Evolutionary conservation across 129 eudicot genomes (phyloP), one percentile per base, ranked within the genome.

Genomic region (Chrysanthemum makinoi): DNA sequence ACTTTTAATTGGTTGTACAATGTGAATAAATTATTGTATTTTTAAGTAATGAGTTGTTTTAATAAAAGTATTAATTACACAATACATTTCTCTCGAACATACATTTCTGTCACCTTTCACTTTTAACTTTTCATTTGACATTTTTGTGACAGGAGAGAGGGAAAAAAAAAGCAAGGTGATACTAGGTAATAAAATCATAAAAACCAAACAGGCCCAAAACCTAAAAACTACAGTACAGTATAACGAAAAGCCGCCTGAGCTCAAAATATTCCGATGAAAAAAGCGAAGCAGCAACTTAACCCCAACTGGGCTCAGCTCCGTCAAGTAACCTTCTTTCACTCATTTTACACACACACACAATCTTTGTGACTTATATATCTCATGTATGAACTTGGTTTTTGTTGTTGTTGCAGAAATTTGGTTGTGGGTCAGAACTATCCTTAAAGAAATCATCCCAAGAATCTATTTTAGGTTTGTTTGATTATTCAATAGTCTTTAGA

Each of bases 281-380:
- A 83, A 65, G 77, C 82, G 72, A 84, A 75, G 78, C 88, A 75
- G 78, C 88, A 78, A 75, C 85, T 88, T 65, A 91, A 91, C 73
- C 97, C 97, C 62, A 91, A 91, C 80, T 91, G 97, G 97, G 91
- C 88, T 72, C 90, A 78, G 80, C 92, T 91, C 72, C 84, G 83
- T 17, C 83, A 88, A 80, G 96, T 86, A 86, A 10, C 28, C 46
- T 73, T 51, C 46, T 39, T 65, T 30, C 53, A 14, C 65, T 50
- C 60, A 19, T 24, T 17, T 49, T 73, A 19, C 51, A 58, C 72
- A 17, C 59, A 43, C 51, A 51, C 62, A 46, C 17, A 14, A 4
- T 58, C 14, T 13, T 13, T 5, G 4, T 30, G 35, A 30, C 35
- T 5, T 30, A 3, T 3, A 4, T 5, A 30, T 30, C 35, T 30